Evolutionary conservation across 805 yeast genomes (phyloP), one percentile per base, ranked within the genome.

Genomic region (Spathaspora sp.): DNA sequence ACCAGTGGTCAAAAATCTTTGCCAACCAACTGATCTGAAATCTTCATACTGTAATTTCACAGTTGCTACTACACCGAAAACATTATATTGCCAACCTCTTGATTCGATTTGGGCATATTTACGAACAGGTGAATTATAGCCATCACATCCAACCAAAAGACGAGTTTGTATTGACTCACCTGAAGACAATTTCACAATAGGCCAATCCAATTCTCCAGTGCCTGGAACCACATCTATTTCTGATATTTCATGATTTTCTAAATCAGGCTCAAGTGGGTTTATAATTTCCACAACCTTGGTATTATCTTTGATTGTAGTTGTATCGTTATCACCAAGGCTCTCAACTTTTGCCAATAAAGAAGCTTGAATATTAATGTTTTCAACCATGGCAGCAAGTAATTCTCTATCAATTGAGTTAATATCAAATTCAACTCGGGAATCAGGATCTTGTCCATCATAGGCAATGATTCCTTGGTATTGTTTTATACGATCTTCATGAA

Each of bases 31-130:
- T 7, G 81, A 68, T 52, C 87, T 76, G 63, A 75, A 83, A 51
- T 87, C 89, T 42, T 87, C 87, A 65, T 80, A 83, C 59, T 85
- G 90, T 45, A 89, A 73, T 56, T 85, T 82, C 62, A 94, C 68
- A 0, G 97, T 87, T 0, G 94, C 97, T 2, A 94, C 99, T n/a
- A 92, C 85, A 1, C 98, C 99, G 70, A 85, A 89, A 47, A 89
- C 78, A 58, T 86, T 76, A 68, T 94, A 94, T 47, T 80, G 81
- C 98, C 98, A 94, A 14, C 99, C 99, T 46, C 96, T 78, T 1
- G 96, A 82, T 62, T 84, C 85, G 50, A 94, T 91, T 1, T 81
- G 83, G 0, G 97, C 86, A 62, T 79, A 92, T 55, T 79, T 77
- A 46, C 97, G 79, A 5, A 88, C 98, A 0, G 97, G 97, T 0